phyloP scores from a whole-genome alignment of 164 flowering plant genomes.

The Brasenia schreberi region DNA sequence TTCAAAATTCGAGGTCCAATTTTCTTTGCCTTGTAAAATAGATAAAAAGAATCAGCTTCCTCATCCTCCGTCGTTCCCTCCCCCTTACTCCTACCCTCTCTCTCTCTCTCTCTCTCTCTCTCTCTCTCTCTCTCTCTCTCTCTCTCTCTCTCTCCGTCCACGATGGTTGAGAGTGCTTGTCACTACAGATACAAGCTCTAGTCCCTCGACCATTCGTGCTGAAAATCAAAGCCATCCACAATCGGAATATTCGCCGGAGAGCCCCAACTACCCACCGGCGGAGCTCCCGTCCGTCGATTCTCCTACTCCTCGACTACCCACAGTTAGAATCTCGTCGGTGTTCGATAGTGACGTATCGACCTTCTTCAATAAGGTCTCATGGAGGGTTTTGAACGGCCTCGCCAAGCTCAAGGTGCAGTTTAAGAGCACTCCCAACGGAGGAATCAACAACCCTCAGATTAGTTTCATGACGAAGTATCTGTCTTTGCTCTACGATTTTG shows the following conservation, averaged over 20 bases:
- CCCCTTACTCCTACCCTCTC: neutral
- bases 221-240: neutral
- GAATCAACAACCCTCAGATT: conserved; percentile 44
- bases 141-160: neutral
- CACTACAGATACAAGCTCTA: neutral
- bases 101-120: neutral
- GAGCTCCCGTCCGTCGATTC: neutral
- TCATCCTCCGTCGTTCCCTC: neutral
- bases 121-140: neutral
- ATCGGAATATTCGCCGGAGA: neutral
- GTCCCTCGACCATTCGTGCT: neutral
- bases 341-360: conserved; percentile 69
- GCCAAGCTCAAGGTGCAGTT: conserved; percentile 76
- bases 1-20: too few relatives aligned
- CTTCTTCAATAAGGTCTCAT: conserved; percentile 71
- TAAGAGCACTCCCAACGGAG: conserved; percentile 40
- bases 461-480: conserved; percentile 41
- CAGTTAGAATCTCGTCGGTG: conserved; percentile 59
- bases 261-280: neutral
- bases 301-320: conserved; percentile 35
- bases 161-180: neutral
- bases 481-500: conserved; percentile 49
- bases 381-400: conserved; percentile 61
- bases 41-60: neutral
- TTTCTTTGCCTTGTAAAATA: too few relatives aligned